phyloP scores from a whole-genome alignment of 495 filamentous ascomycete genomes.

The Penicillium nucicola region DNA sequence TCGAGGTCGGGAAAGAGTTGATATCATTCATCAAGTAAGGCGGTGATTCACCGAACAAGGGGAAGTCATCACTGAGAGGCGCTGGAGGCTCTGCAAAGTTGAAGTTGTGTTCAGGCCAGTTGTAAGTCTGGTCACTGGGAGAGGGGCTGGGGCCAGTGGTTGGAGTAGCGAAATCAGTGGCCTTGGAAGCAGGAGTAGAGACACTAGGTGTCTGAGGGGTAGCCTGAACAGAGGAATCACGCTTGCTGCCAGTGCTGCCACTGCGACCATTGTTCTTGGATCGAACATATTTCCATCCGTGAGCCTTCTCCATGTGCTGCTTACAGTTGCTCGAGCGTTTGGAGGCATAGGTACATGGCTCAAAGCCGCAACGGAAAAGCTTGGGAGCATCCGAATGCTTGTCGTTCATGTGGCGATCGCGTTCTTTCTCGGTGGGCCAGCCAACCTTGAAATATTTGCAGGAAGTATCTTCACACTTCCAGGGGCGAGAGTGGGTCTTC shows the following conservation, averaged over 20 bases:
- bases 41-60: conserved; percentile 19
- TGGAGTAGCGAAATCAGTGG: conserved; percentile 33
- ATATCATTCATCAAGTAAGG: conserved; percentile 19
- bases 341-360: conserved; percentile 86
- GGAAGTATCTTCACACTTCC: conserved; percentile 75
- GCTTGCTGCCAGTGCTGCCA: conserved; percentile 34
- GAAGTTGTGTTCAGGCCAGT: conserved; percentile 20
- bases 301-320: conserved; percentile 99
- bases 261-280: conserved; percentile 84
- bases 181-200: conserved; percentile 48
- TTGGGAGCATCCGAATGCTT: conserved; percentile 79
- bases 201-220: conserved; percentile 55
- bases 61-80: conserved; percentile 21
- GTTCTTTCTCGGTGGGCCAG: conserved; percentile 97
- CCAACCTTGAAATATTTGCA: conserved; percentile 88
- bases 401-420: conserved; percentile 91
- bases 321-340: conserved; percentile 98
- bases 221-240: conserved; percentile 26
- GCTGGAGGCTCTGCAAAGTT: conserved; percentile 33
- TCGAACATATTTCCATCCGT: conserved; percentile 84
- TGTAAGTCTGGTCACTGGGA: conserved; percentile 11
- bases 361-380: conserved; percentile 77
- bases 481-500: conserved; percentile 94
- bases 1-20: conserved; percentile 26
- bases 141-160: conserved; percentile 25